Conservation (phyloP, 345 rosid genomes). For the Dipteronia dyeriana region DNA sequence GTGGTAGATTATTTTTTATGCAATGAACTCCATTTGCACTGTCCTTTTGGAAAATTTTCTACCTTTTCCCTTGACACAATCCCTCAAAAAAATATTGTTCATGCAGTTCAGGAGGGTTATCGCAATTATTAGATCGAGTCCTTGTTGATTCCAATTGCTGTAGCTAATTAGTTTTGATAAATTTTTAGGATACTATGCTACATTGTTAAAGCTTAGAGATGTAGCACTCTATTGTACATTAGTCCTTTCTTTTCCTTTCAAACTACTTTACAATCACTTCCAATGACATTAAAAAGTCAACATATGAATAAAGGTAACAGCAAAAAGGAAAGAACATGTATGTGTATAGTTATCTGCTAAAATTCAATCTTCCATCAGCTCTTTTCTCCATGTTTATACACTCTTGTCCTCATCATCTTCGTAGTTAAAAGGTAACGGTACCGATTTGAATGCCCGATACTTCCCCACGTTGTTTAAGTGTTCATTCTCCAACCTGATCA, state of each 20-base stretch:
- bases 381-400: constrained; percentile 5
- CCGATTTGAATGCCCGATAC: constrained; percentile 75
- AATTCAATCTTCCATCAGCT: neutral
- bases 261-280: neutral
- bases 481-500: constrained; percentile 79
- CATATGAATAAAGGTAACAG: neutral
- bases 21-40: no score
- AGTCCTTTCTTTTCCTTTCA: neutral
- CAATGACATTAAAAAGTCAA: neutral
- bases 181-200: neutral
- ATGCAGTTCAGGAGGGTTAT: no score
- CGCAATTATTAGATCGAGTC: no score
- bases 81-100: no score
- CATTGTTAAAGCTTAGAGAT: neutral
- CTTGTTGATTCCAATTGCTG: no score
- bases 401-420: constrained; percentile 26
- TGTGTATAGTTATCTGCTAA: neutral
- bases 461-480: constrained; percentile 85
- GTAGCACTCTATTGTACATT: neutral
- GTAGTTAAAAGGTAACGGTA: constrained; percentile 67
- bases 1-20: no score
- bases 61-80: no score
- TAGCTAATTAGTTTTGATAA: neutral
- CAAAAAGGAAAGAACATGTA: neutral
- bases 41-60: no score